Evolutionary conservation across 2,329 filamentous ascomycete species (phyloP).

Genomic region (Annulohypoxylon truncatum): DNA sequence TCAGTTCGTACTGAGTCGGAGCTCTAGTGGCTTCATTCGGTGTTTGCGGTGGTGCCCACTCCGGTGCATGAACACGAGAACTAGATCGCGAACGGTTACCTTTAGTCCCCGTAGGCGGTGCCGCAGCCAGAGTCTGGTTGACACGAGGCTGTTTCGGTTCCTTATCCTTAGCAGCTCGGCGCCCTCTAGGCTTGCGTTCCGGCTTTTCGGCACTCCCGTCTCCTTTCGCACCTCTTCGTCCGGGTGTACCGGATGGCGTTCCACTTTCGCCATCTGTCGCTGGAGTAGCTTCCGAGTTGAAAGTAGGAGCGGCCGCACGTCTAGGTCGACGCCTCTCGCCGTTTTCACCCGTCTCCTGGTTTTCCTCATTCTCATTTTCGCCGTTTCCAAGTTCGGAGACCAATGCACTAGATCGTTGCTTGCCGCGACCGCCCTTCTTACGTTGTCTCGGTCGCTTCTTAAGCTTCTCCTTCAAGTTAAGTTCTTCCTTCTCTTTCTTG

Average conservation of each 20-base stretch:
- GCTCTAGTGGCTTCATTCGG: conserved; percentile 56
- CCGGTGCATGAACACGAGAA: conserved; percentile 61
- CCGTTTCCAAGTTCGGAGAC: conserved; percentile 74
- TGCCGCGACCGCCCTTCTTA: conserved; percentile 67
- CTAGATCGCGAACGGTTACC: conserved; percentile 65
- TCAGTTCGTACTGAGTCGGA: conserved; percentile 59
- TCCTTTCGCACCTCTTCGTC: conserved; percentile 61
- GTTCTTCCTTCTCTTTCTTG: conserved; percentile 80
- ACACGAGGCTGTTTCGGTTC: conserved; percentile 55
- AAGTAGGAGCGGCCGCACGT: conserved; percentile 76
- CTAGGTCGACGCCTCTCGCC: conserved; percentile 71
- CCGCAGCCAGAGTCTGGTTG: conserved; percentile 60
- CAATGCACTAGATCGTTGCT: conserved; percentile 71
- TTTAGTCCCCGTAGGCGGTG: conserved; percentile 57
- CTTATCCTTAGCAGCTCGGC: conserved; percentile 54
- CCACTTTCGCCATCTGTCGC: conserved; percentile 69
- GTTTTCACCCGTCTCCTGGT: conserved; percentile 67
- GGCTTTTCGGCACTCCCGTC: conserved; percentile 60
- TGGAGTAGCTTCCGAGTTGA: conserved; percentile 71
- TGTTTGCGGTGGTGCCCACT: conserved; percentile 53
- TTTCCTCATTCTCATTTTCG: conserved; percentile 67
- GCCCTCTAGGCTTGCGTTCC: conserved; percentile 57
- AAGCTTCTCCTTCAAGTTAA: conserved; percentile 81
- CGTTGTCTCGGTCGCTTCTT: conserved; percentile 71
- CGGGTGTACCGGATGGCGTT: conserved; percentile 68